These are phyloP conservation scores for Babesia sp. DNA, from an alignment of 169 alveolate species.

Conservation along the genomic window DNA sequence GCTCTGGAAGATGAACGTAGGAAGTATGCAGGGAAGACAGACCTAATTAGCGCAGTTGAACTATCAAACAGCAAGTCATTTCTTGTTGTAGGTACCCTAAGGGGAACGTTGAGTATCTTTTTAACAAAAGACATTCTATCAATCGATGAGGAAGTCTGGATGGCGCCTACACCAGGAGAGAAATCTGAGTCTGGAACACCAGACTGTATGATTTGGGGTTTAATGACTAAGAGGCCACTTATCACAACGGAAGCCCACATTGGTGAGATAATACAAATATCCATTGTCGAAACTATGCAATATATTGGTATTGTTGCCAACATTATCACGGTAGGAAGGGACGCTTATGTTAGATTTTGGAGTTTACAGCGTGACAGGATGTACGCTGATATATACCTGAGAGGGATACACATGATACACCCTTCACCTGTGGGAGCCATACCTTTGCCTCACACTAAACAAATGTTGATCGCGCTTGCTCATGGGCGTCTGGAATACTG, in stretches of 20 bases:
- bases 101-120: not conserved
- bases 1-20: not conserved
- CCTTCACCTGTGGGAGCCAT: constrained; percentile 2
- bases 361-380: not conserved
- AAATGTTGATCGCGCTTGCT: constrained; percentile 15
- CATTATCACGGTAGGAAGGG: not conserved
- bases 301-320: not conserved
- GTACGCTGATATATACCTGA: not conserved
- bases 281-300: not conserved
- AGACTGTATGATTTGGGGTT: constrained; percentile 10
- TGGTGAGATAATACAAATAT: not conserved
- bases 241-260: constrained; percentile 9
- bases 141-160: not conserved
- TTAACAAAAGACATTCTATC: not conserved
- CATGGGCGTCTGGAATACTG: constrained; percentile 31
- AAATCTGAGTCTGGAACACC: not conserved
- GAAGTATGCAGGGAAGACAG: not conserved
- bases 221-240: not conserved
- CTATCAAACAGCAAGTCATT: not conserved
- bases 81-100: constrained; percentile 2
- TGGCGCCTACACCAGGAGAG: not conserved
- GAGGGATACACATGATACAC: not conserved
- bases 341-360: constrained; percentile 10
- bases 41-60: not conserved
- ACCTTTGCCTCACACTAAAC: not conserved